These are phyloP conservation scores for Rhizophora apiculata DNA, from an alignment of 345 rosid genomes.

Conservation along the genomic window DNA sequence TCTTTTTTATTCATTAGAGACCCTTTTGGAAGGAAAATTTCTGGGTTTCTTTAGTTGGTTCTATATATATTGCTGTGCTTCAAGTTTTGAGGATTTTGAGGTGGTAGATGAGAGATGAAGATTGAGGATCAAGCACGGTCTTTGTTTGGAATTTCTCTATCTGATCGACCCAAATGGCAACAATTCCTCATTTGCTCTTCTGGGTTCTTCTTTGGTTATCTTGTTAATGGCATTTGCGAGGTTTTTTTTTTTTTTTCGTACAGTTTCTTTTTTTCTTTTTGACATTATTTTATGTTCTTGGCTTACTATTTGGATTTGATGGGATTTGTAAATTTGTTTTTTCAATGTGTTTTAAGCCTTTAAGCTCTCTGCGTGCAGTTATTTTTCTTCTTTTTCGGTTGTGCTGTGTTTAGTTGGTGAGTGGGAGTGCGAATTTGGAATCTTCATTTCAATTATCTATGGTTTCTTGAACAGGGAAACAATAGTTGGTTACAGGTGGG, in stretches of 20 bases:
- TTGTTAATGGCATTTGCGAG: conserved; percentile 95
- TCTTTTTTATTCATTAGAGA: neutral
- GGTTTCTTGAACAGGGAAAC: neutral
- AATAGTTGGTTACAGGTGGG: neutral
- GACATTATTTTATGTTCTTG: neutral
- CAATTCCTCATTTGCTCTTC: conserved; percentile 88
- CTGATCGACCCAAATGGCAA: conserved; percentile 69
- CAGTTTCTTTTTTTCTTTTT: neutral
- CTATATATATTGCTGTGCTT: neutral
- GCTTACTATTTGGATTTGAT: conserved; percentile 3
- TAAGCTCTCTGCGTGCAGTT: neutral
- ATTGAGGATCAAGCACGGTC: conserved; percentile 57
- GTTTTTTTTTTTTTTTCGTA: conserved; percentile 27
- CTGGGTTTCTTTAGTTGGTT: neutral
- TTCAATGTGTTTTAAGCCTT: neutral
- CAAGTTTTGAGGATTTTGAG: neutral
- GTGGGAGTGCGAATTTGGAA: conserved; percentile 1
- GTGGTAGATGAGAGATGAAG: conserved; percentile 40
- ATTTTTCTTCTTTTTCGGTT: neutral
- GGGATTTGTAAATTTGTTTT: neutral
- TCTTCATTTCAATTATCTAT: neutral
- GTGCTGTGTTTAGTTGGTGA: conserved; percentile 8
- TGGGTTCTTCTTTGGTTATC: conserved; percentile 95
- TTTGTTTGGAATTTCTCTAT: conserved; percentile 66
- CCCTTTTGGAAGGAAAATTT: neutral